Percentiles rank a stretch among this genome's conserved stretches.
These are phyloP conservation scores for Backusella sp. DNA, from an alignment of 192 early-diverging fungal genomes.

Conservation along the genomic window DNA sequence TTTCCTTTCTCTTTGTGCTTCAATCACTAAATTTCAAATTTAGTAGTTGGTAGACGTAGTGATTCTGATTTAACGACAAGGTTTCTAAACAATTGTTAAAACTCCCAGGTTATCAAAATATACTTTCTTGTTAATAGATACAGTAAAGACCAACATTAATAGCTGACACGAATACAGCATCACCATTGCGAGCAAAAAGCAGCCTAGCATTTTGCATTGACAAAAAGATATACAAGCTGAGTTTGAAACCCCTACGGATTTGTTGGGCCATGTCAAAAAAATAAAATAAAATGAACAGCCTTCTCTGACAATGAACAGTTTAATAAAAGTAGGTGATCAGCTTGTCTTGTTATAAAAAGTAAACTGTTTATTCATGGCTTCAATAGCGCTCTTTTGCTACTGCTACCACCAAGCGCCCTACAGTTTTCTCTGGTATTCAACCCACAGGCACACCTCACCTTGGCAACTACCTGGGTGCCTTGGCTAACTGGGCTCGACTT, in stretches of 20 bases:
- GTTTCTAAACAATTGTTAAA: too few species aligned
- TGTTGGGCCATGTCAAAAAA: neutral
- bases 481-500: conserved; percentile 81
- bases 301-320: conserved; percentile 6
- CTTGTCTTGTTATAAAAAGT: neutral
- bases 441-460: conserved; percentile 92
- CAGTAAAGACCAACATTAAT: too few species aligned
- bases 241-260: neutral
- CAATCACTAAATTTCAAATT: too few species aligned
- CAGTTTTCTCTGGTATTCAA: conserved; percentile 87
- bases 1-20: too few species aligned
- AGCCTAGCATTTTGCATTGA: too few species aligned
- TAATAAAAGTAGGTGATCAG: conserved; percentile 1
- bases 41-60: too few species aligned
- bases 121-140: too few species aligned
- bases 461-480: conserved; percentile 92
- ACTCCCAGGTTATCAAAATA: too few species aligned
- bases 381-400: conserved; percentile 2
- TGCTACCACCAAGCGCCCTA: neutral
- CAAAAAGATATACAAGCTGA: neutral
- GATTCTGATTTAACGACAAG: too few species aligned
- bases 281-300: neutral
- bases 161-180: too few species aligned
- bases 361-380: neutral
- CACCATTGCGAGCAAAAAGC: too few species aligned